These are phyloP conservation scores for Notholithocarpus densiflorus DNA, from an alignment of 306 rosid species.

Conservation along the genomic window DNA sequence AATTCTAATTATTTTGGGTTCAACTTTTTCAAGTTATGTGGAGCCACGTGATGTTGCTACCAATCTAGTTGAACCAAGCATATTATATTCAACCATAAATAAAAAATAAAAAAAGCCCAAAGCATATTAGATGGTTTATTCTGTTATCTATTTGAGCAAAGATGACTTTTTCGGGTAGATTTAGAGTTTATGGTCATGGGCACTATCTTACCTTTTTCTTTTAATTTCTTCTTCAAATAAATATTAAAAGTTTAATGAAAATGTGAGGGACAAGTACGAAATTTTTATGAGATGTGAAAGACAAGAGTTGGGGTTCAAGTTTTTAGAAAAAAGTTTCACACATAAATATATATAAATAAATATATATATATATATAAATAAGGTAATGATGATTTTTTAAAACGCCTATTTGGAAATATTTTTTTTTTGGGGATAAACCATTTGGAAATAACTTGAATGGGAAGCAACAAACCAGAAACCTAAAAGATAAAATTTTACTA, in stretches of 20 bases:
- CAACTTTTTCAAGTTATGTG: background rate
- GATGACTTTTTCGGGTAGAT: background rate
- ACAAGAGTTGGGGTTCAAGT: rapidly evolving
- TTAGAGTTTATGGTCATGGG: too few species aligned
- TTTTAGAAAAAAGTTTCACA: rapidly evolving
- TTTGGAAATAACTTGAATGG: too few species aligned
- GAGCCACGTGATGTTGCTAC: background rate
- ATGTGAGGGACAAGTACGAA: too few species aligned
- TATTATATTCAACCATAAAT: too few species aligned
- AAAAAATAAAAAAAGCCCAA: too few species aligned
- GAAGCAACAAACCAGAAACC: background rate
- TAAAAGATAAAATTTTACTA: background rate
- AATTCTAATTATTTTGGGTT: background rate
- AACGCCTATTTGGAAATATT: too few species aligned
- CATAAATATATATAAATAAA: rapidly evolving
- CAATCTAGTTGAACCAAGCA: background rate
- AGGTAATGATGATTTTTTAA: too few species aligned
- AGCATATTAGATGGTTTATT: background rate
- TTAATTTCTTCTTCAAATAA: too few species aligned
- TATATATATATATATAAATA: too few species aligned
- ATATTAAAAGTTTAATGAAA: too few species aligned
- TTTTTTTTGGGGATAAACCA: too few species aligned
- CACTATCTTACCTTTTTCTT: too few species aligned
- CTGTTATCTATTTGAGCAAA: background rate
- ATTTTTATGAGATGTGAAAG: rapidly evolving